A percentile compares a stretch with the other conserved stretches of the same genome.
phyloP scores from a whole-genome alignment of 2,329 filamentous ascomycete species.

The Fusarium devonianum region DNA sequence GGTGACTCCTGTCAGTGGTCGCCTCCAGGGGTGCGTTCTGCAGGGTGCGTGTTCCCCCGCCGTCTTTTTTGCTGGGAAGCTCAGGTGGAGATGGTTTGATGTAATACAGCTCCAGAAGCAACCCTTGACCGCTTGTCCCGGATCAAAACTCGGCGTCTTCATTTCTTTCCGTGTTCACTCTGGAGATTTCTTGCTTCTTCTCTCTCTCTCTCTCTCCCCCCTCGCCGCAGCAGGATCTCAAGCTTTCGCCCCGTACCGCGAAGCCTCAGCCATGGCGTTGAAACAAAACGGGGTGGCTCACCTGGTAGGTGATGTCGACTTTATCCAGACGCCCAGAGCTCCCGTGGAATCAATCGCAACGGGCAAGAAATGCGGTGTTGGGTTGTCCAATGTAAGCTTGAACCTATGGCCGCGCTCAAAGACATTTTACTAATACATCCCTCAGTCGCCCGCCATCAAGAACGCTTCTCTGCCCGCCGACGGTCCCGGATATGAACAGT shows the following conservation, averaged over 20 bases:
- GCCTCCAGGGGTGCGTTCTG: constrained; percentile 17
- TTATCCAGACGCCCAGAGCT: constrained; percentile 32
- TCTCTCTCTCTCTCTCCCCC: no score
- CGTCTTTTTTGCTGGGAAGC: constrained; percentile 20
- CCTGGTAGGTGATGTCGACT: constrained; percentile 33
- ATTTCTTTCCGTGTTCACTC: background rate
- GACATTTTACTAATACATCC: background rate
- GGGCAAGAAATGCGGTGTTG: constrained; percentile 28
- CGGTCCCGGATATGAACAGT: constrained; percentile 78
- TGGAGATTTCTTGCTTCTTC: background rate
- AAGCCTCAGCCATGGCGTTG: constrained; percentile 17
- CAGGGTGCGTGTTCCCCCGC: constrained; percentile 23
- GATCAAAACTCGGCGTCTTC: constrained; percentile 8
- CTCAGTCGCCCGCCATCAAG: constrained; percentile 85
- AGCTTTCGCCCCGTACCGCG: background rate
- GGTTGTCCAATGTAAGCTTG: constrained; percentile 24
- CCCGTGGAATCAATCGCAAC: constrained; percentile 25
- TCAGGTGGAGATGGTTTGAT: constrained; percentile 37
- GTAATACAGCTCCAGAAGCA: constrained; percentile 9
- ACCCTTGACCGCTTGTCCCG: constrained; percentile 30
- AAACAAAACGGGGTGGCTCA: constrained; percentile 32
- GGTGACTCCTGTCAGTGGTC: constrained; percentile 1
- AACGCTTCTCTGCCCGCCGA: constrained; percentile 92
- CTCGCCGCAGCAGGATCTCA: background rate
- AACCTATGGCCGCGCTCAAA: no score